These are phyloP conservation scores for Plasmodium knowlesi DNA, from an alignment of 169 alveolate species.

Conservation along the genomic window DNA sequence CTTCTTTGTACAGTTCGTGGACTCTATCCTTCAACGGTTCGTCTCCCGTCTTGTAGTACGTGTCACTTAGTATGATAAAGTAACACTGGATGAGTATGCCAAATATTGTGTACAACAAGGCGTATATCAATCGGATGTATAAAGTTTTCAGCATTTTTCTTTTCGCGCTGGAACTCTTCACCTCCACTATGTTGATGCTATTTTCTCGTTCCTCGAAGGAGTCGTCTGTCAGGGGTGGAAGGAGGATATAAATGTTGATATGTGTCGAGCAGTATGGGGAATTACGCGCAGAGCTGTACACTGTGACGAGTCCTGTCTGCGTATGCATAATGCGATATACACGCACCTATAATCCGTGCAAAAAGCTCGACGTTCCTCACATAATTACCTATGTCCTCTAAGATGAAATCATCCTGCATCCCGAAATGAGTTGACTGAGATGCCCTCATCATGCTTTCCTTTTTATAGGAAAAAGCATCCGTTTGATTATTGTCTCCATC, in stretches of 20 bases:
- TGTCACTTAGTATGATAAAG: constrained; percentile 61
- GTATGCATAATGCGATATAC: background rate
- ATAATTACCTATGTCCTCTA: constrained; percentile 23
- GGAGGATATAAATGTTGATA: background rate
- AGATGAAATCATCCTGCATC: constrained; percentile 5
- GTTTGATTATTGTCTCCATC: background rate
- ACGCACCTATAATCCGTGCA: background rate
- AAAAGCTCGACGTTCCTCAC: background rate
- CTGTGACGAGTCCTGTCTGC: background rate
- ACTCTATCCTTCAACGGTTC: constrained; percentile 78
- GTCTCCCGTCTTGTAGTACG: constrained; percentile 51
- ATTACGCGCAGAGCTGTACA: background rate
- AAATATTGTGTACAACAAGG: constrained; percentile 15
- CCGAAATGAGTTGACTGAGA: background rate
- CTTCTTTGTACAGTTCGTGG: constrained; percentile 72
- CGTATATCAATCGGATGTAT: constrained; percentile 52
- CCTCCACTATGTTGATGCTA: background rate
- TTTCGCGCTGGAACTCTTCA: background rate
- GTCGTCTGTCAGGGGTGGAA: background rate
- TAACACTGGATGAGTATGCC: constrained; percentile 70
- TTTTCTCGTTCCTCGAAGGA: background rate
- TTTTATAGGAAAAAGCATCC: constrained; percentile 4
- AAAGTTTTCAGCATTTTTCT: constrained; percentile 13
- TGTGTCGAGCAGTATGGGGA: background rate
- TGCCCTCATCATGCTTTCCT: background rate